Base-by-base conservation (phyloP, 345 rosid genomes). In the Salix exigua region DNA sequence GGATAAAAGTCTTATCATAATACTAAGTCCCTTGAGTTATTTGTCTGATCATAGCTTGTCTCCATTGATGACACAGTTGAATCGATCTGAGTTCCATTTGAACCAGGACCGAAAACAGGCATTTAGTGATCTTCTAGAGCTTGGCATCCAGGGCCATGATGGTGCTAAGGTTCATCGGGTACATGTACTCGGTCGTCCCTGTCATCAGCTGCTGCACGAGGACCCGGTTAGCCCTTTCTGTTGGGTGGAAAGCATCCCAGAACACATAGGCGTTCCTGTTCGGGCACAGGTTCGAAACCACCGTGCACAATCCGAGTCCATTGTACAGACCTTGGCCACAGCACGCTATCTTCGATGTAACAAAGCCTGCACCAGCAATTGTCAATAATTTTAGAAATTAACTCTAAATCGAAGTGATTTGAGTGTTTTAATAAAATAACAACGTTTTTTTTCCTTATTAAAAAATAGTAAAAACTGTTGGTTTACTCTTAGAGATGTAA, bases 311-410 rank as follows among this genome's bases (percentile, higher is more conserved):
- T 4, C 79, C 79, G 28, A 76, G 12, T 16, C 79, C 79, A 76
- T 76, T 76, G 67, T 76, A 76, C 3, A 60, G 73, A 7, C 79
- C 79, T 70, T 68, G 73, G 6, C 79, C 79, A 42, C 79, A 76
- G 19, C 79, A 76, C 25, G 79, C 79, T 7, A 76, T 38, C 72
- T 61, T 76, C 14, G 79, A 68, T 58, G 79, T 70, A 26, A 46
- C 68, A 61, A 76, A 76, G 26, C 79, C 73, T 66, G 69, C 42
- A 14, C 16, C 17, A 30, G 30, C 66, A 13, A 0, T 46, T 33
- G 35, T 35, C 37, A 0, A 35, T 35, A 5, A 35, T 35, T 35
- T 35, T 35, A 35, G 37, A 35, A 35, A 35, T 35, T 35, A 35
- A 1, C 37, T 35, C 37, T 35, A 35, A 5, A 5, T 35, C 37